Evolutionary conservation across 83 land plant genomes (phyloP).

Genomic region (Picea abies): DNA sequence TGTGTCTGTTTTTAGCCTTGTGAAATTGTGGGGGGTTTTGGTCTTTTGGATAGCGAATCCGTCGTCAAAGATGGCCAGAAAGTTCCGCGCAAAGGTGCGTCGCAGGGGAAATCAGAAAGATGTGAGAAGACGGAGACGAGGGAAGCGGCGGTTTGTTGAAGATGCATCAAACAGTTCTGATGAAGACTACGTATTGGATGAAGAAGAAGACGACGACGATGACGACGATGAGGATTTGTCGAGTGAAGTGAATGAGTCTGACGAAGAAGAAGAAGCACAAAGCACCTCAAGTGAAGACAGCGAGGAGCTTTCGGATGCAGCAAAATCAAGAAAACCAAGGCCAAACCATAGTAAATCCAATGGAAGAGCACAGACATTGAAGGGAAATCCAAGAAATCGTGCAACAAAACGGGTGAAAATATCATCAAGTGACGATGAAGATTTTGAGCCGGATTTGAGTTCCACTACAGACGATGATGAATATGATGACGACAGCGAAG

Average conservation of each 20-base stretch:
- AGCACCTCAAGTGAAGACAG: slow-evolving; percentile 19
- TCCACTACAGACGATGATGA: slow-evolving; percentile 15
- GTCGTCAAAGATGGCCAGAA: not conserved
- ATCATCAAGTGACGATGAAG: slow-evolving; percentile 18
- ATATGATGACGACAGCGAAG: slow-evolving; percentile 18
- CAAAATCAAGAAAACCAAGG: slow-evolving; percentile 11
- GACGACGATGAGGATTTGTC: slow-evolving; percentile 28
- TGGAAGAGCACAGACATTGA: slow-evolving; percentile 13
- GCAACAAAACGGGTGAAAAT: slow-evolving; percentile 19
- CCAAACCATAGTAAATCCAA: slow-evolving; percentile 14
- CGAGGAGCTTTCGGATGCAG: not conserved
- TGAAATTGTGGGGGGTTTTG: not conserved
- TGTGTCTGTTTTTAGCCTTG: not conserved
- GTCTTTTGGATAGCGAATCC: not conserved
- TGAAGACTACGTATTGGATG: slow-evolving; percentile 53
- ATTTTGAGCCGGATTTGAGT: slow-evolving; percentile 4
- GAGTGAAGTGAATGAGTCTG: slow-evolving; percentile 18
- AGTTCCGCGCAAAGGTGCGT: not conserved
- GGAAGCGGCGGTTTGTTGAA: slow-evolving; percentile 14
- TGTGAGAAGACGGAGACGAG: slow-evolving; percentile 16
- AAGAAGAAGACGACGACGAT: slow-evolving; percentile 30
- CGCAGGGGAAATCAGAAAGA: not conserved
- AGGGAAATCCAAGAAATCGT: slow-evolving; percentile 19
- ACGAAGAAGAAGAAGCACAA: slow-evolving; percentile 31
- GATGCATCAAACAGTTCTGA: slow-evolving; percentile 54